Base-by-base conservation (phyloP, 352 stramenopile species). In the Globisporangium heterothallicum region DNA sequence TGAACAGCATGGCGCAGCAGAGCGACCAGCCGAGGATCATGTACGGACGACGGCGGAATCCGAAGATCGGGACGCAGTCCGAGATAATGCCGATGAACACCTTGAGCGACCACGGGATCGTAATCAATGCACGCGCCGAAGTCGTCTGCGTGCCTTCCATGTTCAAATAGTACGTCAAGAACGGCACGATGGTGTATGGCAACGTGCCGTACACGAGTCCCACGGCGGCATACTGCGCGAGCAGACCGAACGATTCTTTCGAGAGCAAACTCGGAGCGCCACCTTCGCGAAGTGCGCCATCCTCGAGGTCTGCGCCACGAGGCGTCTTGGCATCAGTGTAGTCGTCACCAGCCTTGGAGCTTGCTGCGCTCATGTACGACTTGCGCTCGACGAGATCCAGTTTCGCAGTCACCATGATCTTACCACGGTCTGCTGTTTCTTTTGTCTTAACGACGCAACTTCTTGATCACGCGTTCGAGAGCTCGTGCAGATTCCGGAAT, bases 31-130 rank as follows among this genome's bases (percentile, higher is more conserved):
- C 60, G 6, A 68, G n/a, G 26, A 66, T 54, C 44, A 68, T 64
- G 14, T 64, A 68, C 25, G 60, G 59, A 25, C 61, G 63, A 35
- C 60, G 56, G 7, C 60, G 60, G 45, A 63, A 66, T 18, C 60
- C 60, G 26, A 36, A 50, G 49, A 68, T 67, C 2, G 60, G 60
- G 6, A 62, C 25, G 44, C 49, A 61, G 29, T 68, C 60, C 3
- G 60, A 62, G 10, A 61, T 7, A 14, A 68, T 54, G 18, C 55
- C 58, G 42, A 59, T 43, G 27, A 68, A 64, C 18, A 64, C 54
- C 26, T 66, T 68, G 44, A 66, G 38, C 19, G 56, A 68, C 60
- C 60, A 68, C 12, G 57, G 51, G 32, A 68, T 36, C 10, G 22
- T 27, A 16, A 65, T 24, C 8, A 66, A 42, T 19, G 41, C 40